Evolutionary conservation across 2,329 filamentous ascomycete species (phyloP).

Genomic region (Stachybotrys elegans): DNA sequence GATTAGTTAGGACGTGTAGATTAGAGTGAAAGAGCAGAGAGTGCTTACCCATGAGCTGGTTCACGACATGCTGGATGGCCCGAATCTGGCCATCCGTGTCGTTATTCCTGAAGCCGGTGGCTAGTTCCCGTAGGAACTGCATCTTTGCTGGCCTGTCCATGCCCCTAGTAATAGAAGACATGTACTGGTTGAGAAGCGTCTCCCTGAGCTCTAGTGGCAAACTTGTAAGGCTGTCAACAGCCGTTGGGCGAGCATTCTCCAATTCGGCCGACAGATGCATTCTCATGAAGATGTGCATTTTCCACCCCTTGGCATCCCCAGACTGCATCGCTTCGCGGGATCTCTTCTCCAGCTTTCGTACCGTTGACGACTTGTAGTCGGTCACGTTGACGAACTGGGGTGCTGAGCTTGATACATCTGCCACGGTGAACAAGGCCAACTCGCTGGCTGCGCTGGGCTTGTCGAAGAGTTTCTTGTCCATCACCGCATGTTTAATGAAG

Average conservation of each 20-base stretch:
- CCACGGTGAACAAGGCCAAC: conserved; percentile 25
- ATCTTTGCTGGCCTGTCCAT: conserved; percentile 27
- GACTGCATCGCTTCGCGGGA: conserved; percentile 25
- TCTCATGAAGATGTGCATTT: conserved; percentile 37
- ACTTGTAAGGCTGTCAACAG: conserved; percentile 23
- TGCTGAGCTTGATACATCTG: conserved; percentile 23
- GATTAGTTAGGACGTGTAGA: conserved; percentile 9
- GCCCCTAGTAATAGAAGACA: conserved; percentile 24
- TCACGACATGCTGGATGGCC: conserved; percentile 37
- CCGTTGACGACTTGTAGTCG: conserved; percentile 23
- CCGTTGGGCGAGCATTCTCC: conserved; percentile 25
- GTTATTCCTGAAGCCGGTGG: conserved; percentile 23
- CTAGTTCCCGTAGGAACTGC: conserved; percentile 32
- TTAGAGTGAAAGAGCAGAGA: background rate
- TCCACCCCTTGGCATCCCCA: conserved; percentile 39
- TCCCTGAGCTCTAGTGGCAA: conserved; percentile 23
- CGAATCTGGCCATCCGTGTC: conserved; percentile 35
- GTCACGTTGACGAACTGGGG: conserved; percentile 14
- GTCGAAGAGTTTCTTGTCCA: conserved; percentile 23
- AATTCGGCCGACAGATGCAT: conserved; percentile 28
- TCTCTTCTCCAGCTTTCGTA: conserved; percentile 29
- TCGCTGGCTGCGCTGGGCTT: conserved; percentile 14
- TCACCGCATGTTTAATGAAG: conserved; percentile 20
- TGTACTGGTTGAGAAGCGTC: conserved; percentile 25
- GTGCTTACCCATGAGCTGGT: conserved; percentile 31